Percentiles rank a stretch among this genome's conserved stretches.
Evolutionary conservation across 2,329 filamentous ascomycete genomes (phyloP).

Genomic region (Diaporthe australafricana): DNA sequence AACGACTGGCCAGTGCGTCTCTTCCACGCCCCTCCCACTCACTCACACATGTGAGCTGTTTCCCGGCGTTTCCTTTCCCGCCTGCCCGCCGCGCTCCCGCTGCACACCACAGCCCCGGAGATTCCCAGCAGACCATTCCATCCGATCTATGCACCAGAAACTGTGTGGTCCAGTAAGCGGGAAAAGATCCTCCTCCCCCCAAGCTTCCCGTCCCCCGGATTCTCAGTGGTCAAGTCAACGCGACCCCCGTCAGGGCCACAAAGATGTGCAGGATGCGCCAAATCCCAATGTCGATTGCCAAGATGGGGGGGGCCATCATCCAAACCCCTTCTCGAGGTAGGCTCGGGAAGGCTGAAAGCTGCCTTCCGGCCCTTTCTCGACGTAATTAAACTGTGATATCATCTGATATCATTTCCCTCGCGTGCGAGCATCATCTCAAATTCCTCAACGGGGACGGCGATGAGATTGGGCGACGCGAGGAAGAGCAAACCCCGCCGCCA

Average conservation of each 20-base stretch:
- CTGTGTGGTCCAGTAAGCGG: slow-evolving; percentile 12
- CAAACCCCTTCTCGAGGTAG: neutral
- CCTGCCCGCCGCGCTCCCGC: neutral
- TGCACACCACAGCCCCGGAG: slow-evolving; percentile 10
- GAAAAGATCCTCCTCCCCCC: neutral
- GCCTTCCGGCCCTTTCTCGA: slow-evolving; percentile 21
- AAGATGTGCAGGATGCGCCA: slow-evolving; percentile 8
- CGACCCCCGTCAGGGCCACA: slow-evolving; percentile 19
- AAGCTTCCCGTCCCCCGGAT: slow-evolving; percentile 21
- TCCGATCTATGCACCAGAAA: slow-evolving; percentile 13
- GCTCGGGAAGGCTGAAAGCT: neutral
- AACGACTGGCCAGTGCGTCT: slow-evolving; percentile 23
- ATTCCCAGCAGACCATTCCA: slow-evolving; percentile 2
- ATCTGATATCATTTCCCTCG: slow-evolving; percentile 21
- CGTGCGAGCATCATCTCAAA: neutral
- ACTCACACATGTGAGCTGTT: neutral
- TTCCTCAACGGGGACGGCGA: slow-evolving; percentile 14
- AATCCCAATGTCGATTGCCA: slow-evolving; percentile 19
- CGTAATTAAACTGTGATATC: slow-evolving; percentile 29
- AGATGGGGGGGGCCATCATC: neutral
- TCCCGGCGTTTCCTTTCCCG: neutral
- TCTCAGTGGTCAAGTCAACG: slow-evolving; percentile 12
- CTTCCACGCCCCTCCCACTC: neutral
- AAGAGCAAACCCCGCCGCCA: slow-evolving; percentile 4
- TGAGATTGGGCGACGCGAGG: neutral